Conservation (phyloP, 2,329 filamentous ascomycete genomes). For the Aspergillus latus region DNA sequence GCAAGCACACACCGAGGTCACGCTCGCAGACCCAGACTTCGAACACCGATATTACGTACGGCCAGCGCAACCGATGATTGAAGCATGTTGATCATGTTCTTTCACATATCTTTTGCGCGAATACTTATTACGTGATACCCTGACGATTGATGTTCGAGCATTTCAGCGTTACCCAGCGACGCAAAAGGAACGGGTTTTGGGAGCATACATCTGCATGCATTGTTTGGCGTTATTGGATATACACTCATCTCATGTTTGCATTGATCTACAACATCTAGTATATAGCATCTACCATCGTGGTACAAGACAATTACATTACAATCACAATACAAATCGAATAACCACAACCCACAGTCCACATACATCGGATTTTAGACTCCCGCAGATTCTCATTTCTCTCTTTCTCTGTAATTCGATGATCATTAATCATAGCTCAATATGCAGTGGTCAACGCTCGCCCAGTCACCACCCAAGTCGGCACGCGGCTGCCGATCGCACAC, state of each 20-base stretch:
- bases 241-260: constrained; percentile 5
- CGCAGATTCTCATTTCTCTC: too few relatives aligned
- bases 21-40: constrained; percentile 40
- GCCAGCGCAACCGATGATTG: constrained; percentile 47
- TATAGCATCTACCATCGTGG: constrained; percentile 4
- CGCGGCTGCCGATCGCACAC: background rate
- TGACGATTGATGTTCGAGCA: constrained; percentile 8
- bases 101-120: constrained; percentile 1
- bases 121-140: constrained; percentile 24
- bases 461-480: background rate
- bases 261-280: background rate
- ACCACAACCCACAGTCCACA: too few relatives aligned
- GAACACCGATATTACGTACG: constrained; percentile 52
- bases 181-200: background rate
- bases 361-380: too few relatives aligned
- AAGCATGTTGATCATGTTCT: constrained; percentile 45
- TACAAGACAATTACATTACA: background rate
- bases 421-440: background rate
- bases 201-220: constrained; percentile 7
- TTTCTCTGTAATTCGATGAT: too few relatives aligned
- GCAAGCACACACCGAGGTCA: constrained; percentile 47
- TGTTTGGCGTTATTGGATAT: constrained; percentile 6
- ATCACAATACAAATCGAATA: too few relatives aligned
- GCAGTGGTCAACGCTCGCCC: background rate
- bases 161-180: background rate